phyloP scores from a whole-genome alignment of 108 stramenopile genomes.

The Discostella stelligeroides region DNA sequence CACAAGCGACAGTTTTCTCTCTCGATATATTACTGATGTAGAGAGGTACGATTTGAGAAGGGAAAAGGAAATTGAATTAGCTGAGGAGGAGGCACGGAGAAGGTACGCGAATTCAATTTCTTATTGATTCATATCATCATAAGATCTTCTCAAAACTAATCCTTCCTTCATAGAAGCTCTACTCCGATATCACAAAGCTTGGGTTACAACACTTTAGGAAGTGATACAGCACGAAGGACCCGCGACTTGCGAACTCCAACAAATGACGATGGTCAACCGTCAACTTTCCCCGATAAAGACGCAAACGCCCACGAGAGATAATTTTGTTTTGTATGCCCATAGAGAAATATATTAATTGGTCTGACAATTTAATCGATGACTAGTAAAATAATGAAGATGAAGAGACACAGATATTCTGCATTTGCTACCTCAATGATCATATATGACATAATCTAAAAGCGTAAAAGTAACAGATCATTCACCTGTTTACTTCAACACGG shows the following conservation, averaged over 20 bases:
- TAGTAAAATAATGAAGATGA: too few species aligned
- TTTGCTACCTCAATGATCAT: neutral
- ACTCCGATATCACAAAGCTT: conserved; percentile 7
- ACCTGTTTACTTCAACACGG: conserved; percentile 26
- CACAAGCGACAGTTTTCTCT: conserved; percentile 59
- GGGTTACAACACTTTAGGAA: neutral
- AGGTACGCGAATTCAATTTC: conserved; percentile 16
- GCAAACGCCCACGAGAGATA: neutral
- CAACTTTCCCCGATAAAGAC: neutral
- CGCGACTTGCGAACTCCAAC: conserved; percentile 12
- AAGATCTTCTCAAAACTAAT: neutral
- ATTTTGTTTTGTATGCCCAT: neutral
- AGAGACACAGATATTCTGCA: too few species aligned
- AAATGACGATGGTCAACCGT: conserved; percentile 5
- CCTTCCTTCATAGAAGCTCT: conserved; percentile 4
- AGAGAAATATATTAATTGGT: too few species aligned
- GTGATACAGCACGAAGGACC: conserved; percentile 2
- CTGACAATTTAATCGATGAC: too few species aligned
- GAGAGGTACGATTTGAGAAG: conserved; percentile 56
- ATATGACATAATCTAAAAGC: neutral
- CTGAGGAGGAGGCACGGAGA: conserved; percentile 42
- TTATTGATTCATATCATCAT: neutral
- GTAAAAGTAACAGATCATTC: neutral
- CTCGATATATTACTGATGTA: conserved; percentile 74
- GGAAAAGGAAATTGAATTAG: conserved; percentile 50